Base-by-base conservation (phyloP, 1,284 basidiomycete genomes). In the Mycosarcoma maydis region DNA sequence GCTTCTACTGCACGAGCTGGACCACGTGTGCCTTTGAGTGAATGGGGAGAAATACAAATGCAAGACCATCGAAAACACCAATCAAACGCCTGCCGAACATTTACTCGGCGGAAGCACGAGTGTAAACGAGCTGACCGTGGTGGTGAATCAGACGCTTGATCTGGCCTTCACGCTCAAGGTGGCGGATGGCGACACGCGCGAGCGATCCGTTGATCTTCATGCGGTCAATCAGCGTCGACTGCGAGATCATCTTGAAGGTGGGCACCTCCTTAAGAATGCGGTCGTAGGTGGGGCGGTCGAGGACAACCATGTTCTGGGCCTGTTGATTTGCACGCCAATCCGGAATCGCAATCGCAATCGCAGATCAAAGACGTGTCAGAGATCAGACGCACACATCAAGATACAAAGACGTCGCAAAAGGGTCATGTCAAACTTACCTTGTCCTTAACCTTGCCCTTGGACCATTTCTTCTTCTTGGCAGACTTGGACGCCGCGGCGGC, bases 401-500 rank as follows among this genome's bases (percentile, higher is more conserved):
- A 24, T 36, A 29, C 17, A 19, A 23, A 11, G 7, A 38, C n/a
- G 29, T 4, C 3, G 23, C 33, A 46, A n/a, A n/a, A 34, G 10
- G 13, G 13, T 1, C 2, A 10, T 13, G 6, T 20, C 5, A 55
- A 24, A 62, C 73, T 33, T 48, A 72, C 92, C 90, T 97, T 97
- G 87, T 97, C 94, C 90, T 97, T 97, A 84, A 97, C 94, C 86
- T 96, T 96, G 84, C 94, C 94, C 88, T 98, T 98, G 77, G 94
- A 97, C 94, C 94, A 98, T 89, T 98, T 98, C 90, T 98, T 98
- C 89, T 98, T 98, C 88, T 97, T 97, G 72, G 90, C 66, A 10
- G 68, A 62, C 72, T 80, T 80, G 66, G 72, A 58, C 69, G 80
- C 80, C 56, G 78, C 74, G 45, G 80, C 78, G 62, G 73, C 70